These are phyloP conservation scores for Sporisorium scitamineum DNA, from an alignment of 1,284 basidiomycete genomes.

Conservation along the genomic window DNA sequence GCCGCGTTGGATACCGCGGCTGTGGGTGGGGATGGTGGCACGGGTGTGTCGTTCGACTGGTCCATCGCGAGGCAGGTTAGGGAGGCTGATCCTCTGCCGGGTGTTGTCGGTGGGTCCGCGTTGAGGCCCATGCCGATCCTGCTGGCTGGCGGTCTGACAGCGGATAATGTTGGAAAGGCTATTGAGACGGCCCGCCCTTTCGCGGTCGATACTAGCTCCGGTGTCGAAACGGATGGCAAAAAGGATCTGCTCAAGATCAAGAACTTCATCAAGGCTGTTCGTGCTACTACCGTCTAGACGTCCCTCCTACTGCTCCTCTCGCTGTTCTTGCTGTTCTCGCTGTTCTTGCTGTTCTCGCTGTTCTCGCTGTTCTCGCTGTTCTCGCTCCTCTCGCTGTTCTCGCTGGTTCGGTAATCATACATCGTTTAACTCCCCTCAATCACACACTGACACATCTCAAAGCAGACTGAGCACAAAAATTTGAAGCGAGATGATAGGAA, in stretches of 20 bases:
- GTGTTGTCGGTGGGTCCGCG: conserved; percentile 29
- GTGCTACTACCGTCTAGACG: not conserved
- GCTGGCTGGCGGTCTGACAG: conserved; percentile 63
- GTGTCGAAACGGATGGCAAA: conserved; percentile 63
- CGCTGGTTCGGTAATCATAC: conserved; percentile 1
- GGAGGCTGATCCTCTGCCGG: conserved; percentile 34
- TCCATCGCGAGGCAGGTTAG: conserved; percentile 43
- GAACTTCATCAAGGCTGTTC: conserved; percentile 44
- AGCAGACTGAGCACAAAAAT: not conserved
- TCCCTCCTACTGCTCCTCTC: no score
- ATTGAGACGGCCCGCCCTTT: conserved; percentile 42
- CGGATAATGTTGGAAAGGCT: conserved; percentile 60
- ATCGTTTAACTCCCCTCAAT: not conserved
- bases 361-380: no score
- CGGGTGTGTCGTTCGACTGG: conserved; percentile 63
- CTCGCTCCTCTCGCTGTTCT: no score
- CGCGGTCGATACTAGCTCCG: conserved; percentile 63
- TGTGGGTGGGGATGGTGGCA: conserved; percentile 54
- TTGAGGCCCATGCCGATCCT: conserved; percentile 48
- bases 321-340: no score
- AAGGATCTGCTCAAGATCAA: conserved; percentile 62
- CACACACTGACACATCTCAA: not conserved
- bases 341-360: no score
- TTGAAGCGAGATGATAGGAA: no score
- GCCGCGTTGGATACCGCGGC: conserved; percentile 62